Base-by-base conservation (phyloP, 208 protist species). In the Wallacemonas sp. region DNA sequence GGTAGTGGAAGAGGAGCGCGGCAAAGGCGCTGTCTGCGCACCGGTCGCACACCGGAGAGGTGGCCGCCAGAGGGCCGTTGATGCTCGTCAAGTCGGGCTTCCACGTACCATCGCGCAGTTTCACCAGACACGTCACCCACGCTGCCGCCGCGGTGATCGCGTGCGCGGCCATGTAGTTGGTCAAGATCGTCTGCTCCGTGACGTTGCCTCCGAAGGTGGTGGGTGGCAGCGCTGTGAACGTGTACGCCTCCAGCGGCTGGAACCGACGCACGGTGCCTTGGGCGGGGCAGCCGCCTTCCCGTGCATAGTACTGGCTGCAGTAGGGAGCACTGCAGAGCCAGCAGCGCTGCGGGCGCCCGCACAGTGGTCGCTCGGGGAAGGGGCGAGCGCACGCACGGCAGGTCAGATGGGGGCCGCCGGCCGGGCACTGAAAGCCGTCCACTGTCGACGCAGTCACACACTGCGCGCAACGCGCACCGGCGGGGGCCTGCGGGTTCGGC, bases 351-450 rank as follows among this genome's bases (percentile, higher is more conserved):
- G 85, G 80, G 0, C 76, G 74, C n/a, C 61, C 69, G 36, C 83
- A 91, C 3, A 93, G 76, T 2, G 91, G 87, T 9, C 91, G 79
- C 32, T 91, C 76, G 0, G 91, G 81, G 58, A 93, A 96, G 19
- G 62, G 54, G n/a, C 26, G 15, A 21, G 54, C 10, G 59, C 89
- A 95, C 3, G 64, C 48, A 4, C 22, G 0, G 55, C 92, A 95
- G 5, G 13, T 32, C 13, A 84, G 66, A 48, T 95, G 92, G 0
- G 80, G 54, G 13, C 66, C 77, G 30, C 67, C 68, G 10, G n/a
- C 37, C 3, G 75, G 67, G 67, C 88, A 95, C 52, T 76, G 74
- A 52, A 87, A 95, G 19, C 71, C 76, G 64, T 94, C 89, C 9
- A 89, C 54, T 8, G 70, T 0, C 21, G 81, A 87, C 13, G 85